Percentiles rank a stretch among this genome's conserved stretches.
Conservation (phyloP, 192 early-diverging fungal species). For the Fimicolochytrium jonesii region DNA sequence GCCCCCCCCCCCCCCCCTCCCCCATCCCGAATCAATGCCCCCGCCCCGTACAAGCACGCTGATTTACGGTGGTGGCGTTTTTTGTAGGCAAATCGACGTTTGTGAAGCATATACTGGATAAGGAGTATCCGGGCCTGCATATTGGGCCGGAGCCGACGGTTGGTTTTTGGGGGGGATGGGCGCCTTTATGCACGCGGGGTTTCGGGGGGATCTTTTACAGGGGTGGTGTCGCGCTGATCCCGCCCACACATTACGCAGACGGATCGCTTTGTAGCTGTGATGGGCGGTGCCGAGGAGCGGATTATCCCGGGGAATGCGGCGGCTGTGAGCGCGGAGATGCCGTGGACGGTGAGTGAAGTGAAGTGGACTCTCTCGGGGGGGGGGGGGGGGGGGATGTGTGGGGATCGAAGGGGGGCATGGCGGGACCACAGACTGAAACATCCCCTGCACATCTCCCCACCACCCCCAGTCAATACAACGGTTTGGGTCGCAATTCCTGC, state of each 20-base stretch:
- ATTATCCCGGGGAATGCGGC: constrained; percentile 87
- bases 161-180: too few species aligned
- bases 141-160: constrained; percentile 76
- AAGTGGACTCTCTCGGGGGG: constrained; percentile 20
- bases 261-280: constrained; percentile 82
- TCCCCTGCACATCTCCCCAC: background rate
- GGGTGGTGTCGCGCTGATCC: too few species aligned
- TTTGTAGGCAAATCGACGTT: constrained; percentile 73
- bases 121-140: constrained; percentile 76
- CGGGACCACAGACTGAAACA: too few species aligned
- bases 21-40: too few species aligned
- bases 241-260: too few species aligned
- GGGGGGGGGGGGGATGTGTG: too few species aligned
- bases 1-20: background rate
- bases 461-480: constrained; percentile 50
- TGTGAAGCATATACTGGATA: constrained; percentile 70
- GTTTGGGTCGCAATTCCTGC: constrained; percentile 76
- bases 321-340: constrained; percentile 73
- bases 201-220: too few species aligned
- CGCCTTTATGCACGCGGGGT: too few species aligned
- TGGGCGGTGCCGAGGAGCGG: constrained; percentile 60
- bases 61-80: too few species aligned
- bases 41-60: too few species aligned
- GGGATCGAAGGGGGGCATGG: too few species aligned
- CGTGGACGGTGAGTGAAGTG: constrained; percentile 53